Evolutionary conservation across 495 filamentous ascomycete species (phyloP), one percentile per base, ranked within the genome.

Genomic region (Pseudomonodictys pantanalensis): DNA sequence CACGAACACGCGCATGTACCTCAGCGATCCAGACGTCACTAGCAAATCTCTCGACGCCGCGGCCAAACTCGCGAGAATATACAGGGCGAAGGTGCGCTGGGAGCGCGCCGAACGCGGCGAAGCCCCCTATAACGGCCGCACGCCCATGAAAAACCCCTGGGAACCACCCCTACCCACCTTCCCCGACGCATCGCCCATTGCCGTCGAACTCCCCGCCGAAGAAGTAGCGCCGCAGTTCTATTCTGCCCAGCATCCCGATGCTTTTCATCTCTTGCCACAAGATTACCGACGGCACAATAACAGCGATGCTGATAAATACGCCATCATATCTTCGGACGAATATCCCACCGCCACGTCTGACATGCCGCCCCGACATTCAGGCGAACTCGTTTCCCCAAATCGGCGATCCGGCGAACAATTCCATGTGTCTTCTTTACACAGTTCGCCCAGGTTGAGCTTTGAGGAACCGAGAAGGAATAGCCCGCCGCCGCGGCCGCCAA

Each of bases 1-100:
- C 73, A 96, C 90, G 32, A 89, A 86, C 69, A 97, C 93, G 0
- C 81, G 88, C 39, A 83, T 83, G 52, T 98, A 97, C 69, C 80
- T 97, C n/a, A 73, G 76, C 5, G 84, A 85, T 60, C 76, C 78
- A 12, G 85, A 87, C 11, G 86, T 93, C 32, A 85, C 91, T 30
- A 46, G 26, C 58, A 88, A 88, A 77, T 90, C 88, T 44, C 73
- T 86, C 54, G 79, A 84, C 53, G 86, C 89, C 1, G 86, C 91
- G 7, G 81, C 82, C n/a, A 92, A 91, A 68, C 78, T 97, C 67
- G 90, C 86, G 46, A 87, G 88, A 71, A 91, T 97, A 42, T 80
- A 93, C 64, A 79, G 83, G 52, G 86, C 86, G 67, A 81, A 84
- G 65, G 38, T 72, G 62, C 24, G 82, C 65, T 56, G 77, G 60